Base-by-base conservation (phyloP, 2,329 filamentous ascomycete species). In the Annulohypoxylon truncatum region DNA sequence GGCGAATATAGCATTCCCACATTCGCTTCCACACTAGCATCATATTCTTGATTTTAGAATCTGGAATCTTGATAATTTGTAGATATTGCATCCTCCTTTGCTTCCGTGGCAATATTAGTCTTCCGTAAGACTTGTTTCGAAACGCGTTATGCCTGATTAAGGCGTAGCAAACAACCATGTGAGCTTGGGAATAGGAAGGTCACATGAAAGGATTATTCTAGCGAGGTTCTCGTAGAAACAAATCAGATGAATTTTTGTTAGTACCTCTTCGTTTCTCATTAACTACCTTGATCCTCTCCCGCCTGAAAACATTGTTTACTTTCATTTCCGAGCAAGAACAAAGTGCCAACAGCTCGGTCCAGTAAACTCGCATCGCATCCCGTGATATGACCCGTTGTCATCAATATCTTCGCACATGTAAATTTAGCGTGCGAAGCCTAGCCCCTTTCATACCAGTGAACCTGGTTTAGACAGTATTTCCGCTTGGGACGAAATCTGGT, bases 401-500 rank as follows among this genome's bases (percentile, higher is more conserved):
- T 53, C 59, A 46, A 42, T 13, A 56, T 58, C 35, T 20, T 51
- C 26, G 40, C 63, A 60, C 48, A 48, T 46, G 15, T 52, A 35
- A 35, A 44, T 22, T 56, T 46, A 38, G 54, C 9, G 4, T 29
- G 64, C 50, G 33, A 42, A 38, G 20, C 53, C 44, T 60, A 18
- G 12, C 24, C 44, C 44, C 64, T n/a, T 20, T 24, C 22, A 42
- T 57, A 52, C 22, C 29, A 46, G 28, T 6, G 42, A 54, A 24
- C 52, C 47, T 12, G 22, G 42, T 46, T 50, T 8, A 4, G 29
- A 52, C 48, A 26, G 61, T 20, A 4, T 59, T 62, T 64, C 53
- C 69, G 46, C 72, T 73, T 12, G 84, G 84, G 1, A 81, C 83
- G 68, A 84, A 85, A 51, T 79, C 81, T 18, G 86, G 83, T 76